Evolutionary conservation across 805 yeast genomes (phyloP), one percentile per base, ranked within the genome.

Genomic region (Kodamaea neixiangensis): DNA sequence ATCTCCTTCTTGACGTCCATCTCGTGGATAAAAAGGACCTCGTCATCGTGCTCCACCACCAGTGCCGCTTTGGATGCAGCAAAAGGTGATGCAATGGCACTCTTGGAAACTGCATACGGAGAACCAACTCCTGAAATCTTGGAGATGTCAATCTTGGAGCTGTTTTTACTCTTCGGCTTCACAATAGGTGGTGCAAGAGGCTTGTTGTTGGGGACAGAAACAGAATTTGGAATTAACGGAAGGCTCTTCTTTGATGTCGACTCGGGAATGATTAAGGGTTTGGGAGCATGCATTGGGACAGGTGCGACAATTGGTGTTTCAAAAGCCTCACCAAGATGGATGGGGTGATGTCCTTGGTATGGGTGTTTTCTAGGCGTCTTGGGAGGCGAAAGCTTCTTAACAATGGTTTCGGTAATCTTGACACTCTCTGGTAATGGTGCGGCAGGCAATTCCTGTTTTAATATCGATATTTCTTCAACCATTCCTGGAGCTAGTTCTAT

Each of bases 171-270:
- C 41, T 37, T 37, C 3, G 41, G 21, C 20, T 25, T 44, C 11
- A 47, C 49, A n/a, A 48, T 48, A 3, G 51, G 51, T 2, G 51
- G 51, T 1, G 45, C 45, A 10, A 48, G 40, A 11, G 51, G 48
- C 38, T 48, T 48, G 45, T 48, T 48, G 41, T 48, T 44, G n/a
- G 51, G 51, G 7, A 48, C 39, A 9, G 41, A 20, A n/a, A 43
- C 35, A n/a, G 19, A 15, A 19, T 41, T 33, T 15, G 37, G 22
- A 31, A 22, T 19, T 20, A 31, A 29, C 3, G 44, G 41, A 17
- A 37, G 41, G 11, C 44, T 40, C 17, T 40, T 40, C 5, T 10
- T n/a, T 2, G 44, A 40, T 3, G 21, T 21, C 35, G 45, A 29
- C 15, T 48, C 51, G 7, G 51, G 51, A 7, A 48, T 34, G 3